Evolutionary conservation across 441 rosid genomes (phyloP), one percentile per base, ranked within the genome.

Genomic region (Corymbia calophylla): DNA sequence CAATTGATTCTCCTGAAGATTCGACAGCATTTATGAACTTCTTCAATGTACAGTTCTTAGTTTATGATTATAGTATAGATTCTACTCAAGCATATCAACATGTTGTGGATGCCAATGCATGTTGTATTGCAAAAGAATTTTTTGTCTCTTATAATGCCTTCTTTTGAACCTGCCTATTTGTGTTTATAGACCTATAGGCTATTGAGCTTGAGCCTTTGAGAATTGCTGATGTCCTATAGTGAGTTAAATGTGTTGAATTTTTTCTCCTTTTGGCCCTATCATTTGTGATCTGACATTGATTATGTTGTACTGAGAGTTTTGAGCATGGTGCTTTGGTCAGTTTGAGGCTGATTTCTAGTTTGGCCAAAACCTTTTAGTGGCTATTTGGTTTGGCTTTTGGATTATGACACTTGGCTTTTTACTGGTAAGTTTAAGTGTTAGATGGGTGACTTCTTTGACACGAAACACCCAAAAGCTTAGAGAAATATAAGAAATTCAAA

Each of bases 11-110:
- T 81, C 91, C 93, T 29, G 96, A 95, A 91, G 95, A 95, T 87
- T 90, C 94, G 35, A 77, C 84, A 23, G 91, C 95, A 62, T 94
- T 96, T 92, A 93, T 92, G 88, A 94, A 92, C 94, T 93, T 95
- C 92, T 95, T 96, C 90, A 93, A 89, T 70, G 98, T 96, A 94
- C 9, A 93, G 47, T 35, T n/a, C 60, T 53, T 70, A 53, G 23
- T n/a, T 55, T 77, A 44, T 27, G 29, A 44, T 77, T 77, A 44
- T 8, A 7, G 5, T 44, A 39, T 25, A 11, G 51, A 77, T 44
- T 77, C 84, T 44, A 77, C 51, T 77, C 51, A 12, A 23, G 84
- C 84, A 13, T 25, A 23, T 39, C 21, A 73, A 77, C 49, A 21
- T 21, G 15, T 70, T 3, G 18, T 25, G 2, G 84, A 12, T 25